These are phyloP conservation scores for Geranomyces variabilis DNA, from an alignment of 192 early-diverging fungal species.

Conservation along the genomic window DNA sequence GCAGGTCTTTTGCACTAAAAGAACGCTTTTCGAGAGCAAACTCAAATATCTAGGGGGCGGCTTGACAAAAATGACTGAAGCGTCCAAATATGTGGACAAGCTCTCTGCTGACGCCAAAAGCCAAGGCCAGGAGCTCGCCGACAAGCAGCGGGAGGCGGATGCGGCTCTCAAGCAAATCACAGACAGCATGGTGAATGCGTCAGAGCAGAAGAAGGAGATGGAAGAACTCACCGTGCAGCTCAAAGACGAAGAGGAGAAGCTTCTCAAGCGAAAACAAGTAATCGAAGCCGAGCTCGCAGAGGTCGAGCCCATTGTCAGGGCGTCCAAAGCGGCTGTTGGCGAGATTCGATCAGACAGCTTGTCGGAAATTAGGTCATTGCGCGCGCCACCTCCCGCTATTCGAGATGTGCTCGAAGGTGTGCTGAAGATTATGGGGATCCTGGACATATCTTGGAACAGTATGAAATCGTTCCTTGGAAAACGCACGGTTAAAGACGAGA, in stretches of 20 bases:
- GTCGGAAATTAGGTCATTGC: constrained; percentile 62
- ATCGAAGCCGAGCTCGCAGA: constrained; percentile 61
- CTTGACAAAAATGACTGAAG: constrained; percentile 58
- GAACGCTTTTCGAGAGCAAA: constrained; percentile 43
- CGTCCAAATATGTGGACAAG: constrained; percentile 57
- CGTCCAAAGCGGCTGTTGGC: constrained; percentile 60
- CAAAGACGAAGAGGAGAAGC: constrained; percentile 55
- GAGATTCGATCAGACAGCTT: constrained; percentile 61
- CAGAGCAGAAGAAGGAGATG: constrained; percentile 67
- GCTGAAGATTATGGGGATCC: constrained; percentile 59
- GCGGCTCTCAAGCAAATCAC: constrained; percentile 64
- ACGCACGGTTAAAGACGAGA: constrained; percentile 66
- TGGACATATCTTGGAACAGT: constrained; percentile 72
- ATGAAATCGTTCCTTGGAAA: constrained; percentile 71
- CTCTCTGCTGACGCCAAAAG: constrained; percentile 56
- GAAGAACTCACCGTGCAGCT: constrained; percentile 51
- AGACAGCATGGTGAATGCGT: constrained; percentile 62
- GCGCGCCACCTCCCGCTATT: constrained; percentile 65
- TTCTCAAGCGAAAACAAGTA: constrained; percentile 50
- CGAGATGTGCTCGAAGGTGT: constrained; percentile 68
- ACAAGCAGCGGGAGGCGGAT: constrained; percentile 63
- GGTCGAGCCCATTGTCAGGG: constrained; percentile 58
- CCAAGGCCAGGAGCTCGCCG: constrained; percentile 50
- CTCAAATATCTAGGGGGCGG: constrained; percentile 55
- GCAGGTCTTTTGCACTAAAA: constrained; percentile 43